Conservation (phyloP, 805 yeast species). For the Barnettozyma siamensis region DNA sequence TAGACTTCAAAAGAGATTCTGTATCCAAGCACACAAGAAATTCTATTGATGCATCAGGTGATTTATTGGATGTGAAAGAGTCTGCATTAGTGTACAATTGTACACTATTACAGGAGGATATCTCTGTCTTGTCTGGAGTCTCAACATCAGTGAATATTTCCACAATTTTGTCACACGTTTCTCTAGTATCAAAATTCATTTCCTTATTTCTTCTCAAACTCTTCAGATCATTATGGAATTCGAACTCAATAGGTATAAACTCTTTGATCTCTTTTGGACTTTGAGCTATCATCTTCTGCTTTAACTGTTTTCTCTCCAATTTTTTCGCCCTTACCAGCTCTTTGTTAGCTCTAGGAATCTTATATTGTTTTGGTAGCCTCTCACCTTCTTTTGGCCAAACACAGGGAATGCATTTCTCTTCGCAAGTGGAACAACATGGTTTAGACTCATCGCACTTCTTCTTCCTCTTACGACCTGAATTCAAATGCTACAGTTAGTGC, state of each 20-base stretch:
- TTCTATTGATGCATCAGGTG: background rate
- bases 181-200: background rate
- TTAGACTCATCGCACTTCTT: slow-evolving; percentile 56
- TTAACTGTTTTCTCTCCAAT: background rate
- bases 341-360: slow-evolving; percentile 10
- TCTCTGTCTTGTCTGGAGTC: too few species aligned
- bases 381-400: slow-evolving; percentile 21
- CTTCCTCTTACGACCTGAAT: slow-evolving; percentile 48
- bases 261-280: background rate
- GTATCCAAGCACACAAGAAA: background rate
- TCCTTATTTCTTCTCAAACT: too few species aligned
- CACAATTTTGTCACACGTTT: background rate
- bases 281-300: background rate
- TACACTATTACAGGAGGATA: too few species aligned
- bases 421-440: slow-evolving; percentile 38
- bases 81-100: too few species aligned
- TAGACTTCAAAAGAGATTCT: background rate
- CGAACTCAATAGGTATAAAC: background rate
- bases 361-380: slow-evolving; percentile 16
- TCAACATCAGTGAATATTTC: background rate
- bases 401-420: slow-evolving; percentile 27
- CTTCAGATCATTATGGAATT: background rate
- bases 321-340: slow-evolving; percentile 1
- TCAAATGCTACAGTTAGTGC: background rate
- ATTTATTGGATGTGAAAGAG: too few species aligned